Base-by-base conservation (phyloP, 208 protist genomes). In the Blastocrithidia nonstop region DNA sequence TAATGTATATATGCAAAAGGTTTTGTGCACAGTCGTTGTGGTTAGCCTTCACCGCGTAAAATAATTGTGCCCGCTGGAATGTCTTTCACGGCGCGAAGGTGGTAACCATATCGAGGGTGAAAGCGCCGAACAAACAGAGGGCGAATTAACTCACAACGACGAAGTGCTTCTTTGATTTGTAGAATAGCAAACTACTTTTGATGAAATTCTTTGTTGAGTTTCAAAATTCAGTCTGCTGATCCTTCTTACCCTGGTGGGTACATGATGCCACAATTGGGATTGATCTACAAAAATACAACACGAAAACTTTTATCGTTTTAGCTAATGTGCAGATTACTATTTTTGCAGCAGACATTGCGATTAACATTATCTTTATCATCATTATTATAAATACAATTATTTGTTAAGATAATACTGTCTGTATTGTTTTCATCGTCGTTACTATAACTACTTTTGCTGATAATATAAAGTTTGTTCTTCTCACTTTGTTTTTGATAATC, bases 201-300 rank as follows among this genome's bases (percentile, higher is more conserved):
- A 20, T 76, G 66, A 24, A 85, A 71, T 15, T 66, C 59, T 1
- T 63, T 57, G 8, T 54, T 76, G 19, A 88, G 55, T 2, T 67
- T 58, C 24, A 93, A 48, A 32, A 93, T 88, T 78, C 77, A 93
- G 55, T 93, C 84, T 0, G 84, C 84, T 0, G 79, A 89, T 9
- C 80, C 75, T 49, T 89, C 80, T 52, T 87, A 67, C 3, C 72
- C 80, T 37, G 57, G 68, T 6, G 84, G 80, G 60, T 93, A 93
- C 74, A 90, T 88, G 38, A 93, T 80, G 29, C 84, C 84, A 48
- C 84, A 93, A 59, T 93, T 93, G 6, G 84, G 79, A 52, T 93
- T 93, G 49, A 93, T 90, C 42, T 93, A 79, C 6, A 93, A 68
- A 55, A 93, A 93, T 3, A 81, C 55, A 28, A 87, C 84, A 2